Conservation (phyloP, 1,284 basidiomycete species). For the Rhodotorula sp. region DNA sequence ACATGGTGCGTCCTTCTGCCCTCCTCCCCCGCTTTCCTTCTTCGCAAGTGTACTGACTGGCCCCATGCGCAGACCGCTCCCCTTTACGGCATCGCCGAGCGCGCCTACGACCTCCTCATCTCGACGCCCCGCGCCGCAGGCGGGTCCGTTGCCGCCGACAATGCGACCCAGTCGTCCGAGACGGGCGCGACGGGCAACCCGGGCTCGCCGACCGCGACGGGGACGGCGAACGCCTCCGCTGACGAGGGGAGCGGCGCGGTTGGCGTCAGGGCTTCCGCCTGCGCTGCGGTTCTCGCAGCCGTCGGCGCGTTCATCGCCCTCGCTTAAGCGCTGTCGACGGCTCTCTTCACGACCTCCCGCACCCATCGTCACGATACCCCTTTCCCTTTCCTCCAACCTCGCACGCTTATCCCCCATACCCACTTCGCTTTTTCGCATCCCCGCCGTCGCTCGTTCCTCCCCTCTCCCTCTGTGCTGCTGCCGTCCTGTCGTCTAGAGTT, state of each 20-base stretch:
- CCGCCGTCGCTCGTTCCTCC: background rate
- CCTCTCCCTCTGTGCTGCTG: background rate
- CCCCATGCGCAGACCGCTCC: conserved; percentile 18
- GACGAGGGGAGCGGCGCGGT: background rate
- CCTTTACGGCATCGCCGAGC: conserved; percentile 33
- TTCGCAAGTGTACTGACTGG: background rate
- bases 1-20: background rate
- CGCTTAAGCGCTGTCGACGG: background rate
- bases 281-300: background rate
- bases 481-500: too few relatives aligned
- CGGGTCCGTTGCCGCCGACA: conserved; percentile 7
- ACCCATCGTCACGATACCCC: background rate
- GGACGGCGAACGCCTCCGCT: background rate
- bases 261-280: background rate
- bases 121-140: conserved; percentile 10
- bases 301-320: background rate
- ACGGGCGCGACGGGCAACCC: background rate
- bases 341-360: background rate
- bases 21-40: background rate
- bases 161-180: conserved; percentile 1
- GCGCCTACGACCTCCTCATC: conserved; percentile 29
- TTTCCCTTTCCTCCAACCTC: too few relatives aligned
- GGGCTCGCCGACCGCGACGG: background rate
- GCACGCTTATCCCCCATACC: background rate
- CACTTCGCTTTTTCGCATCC: background rate